These are phyloP conservation scores for Pestalotiopsis sp. DNA, from an alignment of 2,329 filamentous ascomycete species.

Conservation along the genomic window DNA sequence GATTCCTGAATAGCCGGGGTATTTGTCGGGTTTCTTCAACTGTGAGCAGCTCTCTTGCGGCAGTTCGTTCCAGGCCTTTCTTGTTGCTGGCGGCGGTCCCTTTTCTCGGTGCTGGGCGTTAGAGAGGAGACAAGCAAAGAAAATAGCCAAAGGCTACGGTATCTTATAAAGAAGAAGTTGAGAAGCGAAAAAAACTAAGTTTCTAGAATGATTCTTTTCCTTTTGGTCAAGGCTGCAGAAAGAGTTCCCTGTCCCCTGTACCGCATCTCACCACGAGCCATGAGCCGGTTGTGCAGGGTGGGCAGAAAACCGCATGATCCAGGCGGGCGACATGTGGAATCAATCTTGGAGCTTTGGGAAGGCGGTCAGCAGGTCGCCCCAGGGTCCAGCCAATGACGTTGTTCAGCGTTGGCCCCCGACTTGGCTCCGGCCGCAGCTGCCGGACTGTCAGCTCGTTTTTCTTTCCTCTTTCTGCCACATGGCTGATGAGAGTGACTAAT, in stretches of 20 bases:
- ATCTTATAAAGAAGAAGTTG: not conserved
- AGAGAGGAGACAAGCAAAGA: not conserved
- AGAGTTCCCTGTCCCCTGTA: not conserved
- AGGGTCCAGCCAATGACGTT: not conserved
- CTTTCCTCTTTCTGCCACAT: not conserved
- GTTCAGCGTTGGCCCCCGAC: not conserved
- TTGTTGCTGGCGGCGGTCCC: not conserved
- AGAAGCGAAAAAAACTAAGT: not conserved
- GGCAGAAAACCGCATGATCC: slow-evolving; percentile 8
- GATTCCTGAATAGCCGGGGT: not conserved
- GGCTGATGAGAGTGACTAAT: not conserved
- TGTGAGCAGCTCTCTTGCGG: not conserved
- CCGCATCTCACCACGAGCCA: not conserved
- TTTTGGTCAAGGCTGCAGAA: not conserved
- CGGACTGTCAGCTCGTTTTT: not conserved
- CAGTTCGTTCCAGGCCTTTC: not conserved
- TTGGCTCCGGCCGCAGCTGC: not conserved
- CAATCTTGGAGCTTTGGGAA: slow-evolving; percentile 3
- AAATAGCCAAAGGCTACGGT: not conserved
- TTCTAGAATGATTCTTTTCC: not conserved
- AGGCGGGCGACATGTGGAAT: slow-evolving; percentile 4
- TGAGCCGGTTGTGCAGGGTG: not conserved
- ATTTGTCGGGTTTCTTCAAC: not conserved
- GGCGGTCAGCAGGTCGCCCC: not conserved
- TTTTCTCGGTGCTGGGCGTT: not conserved